phyloP scores from a whole-genome alignment of 495 filamentous ascomycete species.

The Parachaetomium inaequale region DNA sequence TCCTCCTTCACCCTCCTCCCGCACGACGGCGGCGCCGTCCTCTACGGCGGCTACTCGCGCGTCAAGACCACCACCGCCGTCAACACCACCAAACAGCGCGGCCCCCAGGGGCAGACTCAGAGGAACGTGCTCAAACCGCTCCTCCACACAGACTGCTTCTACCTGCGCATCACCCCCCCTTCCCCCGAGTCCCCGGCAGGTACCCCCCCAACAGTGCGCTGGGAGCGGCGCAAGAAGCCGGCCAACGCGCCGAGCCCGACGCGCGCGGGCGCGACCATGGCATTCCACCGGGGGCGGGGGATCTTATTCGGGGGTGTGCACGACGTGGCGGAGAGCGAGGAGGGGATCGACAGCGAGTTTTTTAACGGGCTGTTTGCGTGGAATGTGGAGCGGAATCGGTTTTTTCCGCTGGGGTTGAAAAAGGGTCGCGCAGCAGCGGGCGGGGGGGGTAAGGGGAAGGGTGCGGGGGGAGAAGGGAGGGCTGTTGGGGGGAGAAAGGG shows the following conservation, averaged over 20 bases:
- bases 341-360: slow-evolving; percentile 94
- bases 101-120: slow-evolving; percentile 23
- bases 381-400: slow-evolving; percentile 91
- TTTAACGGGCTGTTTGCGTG: slow-evolving; percentile 86
- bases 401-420: slow-evolving; percentile 76
- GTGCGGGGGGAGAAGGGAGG: slow-evolving; percentile 44
- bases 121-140: slow-evolving; percentile 74
- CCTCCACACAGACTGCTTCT: slow-evolving; percentile 93
- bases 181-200: slow-evolving; percentile 55
- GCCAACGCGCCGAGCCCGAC: slow-evolving; percentile 81
- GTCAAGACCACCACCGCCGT: slow-evolving; percentile 63
- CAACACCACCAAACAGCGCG: slow-evolving; percentile 29
- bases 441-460: slow-evolving; percentile 42
- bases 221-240: slow-evolving; percentile 91
- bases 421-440: slow-evolving; percentile 41
- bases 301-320: slow-evolving; percentile 94
- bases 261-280: slow-evolving; percentile 85
- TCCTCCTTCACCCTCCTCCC: slow-evolving; percentile 89
- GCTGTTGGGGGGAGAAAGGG: slow-evolving; percentile 58
- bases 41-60: slow-evolving; percentile 91
- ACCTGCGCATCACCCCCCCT: slow-evolving; percentile 75
- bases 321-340: slow-evolving; percentile 89
- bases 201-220: slow-evolving; percentile 67
- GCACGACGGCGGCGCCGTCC: slow-evolving; percentile 79
- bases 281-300: slow-evolving; percentile 85